phyloP scores from a whole-genome alignment of 805 yeast genomes.

The Nakazawaea ishiwadae region DNA sequence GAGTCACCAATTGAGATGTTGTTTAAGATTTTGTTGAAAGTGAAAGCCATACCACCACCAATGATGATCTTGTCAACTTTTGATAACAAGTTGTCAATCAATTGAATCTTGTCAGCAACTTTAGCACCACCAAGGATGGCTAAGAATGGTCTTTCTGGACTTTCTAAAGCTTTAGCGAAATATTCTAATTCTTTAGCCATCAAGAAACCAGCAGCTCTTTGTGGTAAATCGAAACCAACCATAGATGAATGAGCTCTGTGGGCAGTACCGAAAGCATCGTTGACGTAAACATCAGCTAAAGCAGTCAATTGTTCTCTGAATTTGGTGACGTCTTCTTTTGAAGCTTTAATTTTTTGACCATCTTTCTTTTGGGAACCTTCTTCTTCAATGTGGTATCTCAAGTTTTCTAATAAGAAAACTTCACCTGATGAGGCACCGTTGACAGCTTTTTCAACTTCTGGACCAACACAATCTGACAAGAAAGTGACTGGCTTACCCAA shows the following conservation, averaged over 20 bases:
- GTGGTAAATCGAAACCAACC: slow-evolving; percentile 95
- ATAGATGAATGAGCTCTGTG: slow-evolving; percentile 99
- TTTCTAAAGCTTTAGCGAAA: slow-evolving; percentile 97
- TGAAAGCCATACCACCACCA: slow-evolving; percentile 99
- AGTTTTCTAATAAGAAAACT: slow-evolving; percentile 89
- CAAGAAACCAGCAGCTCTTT: slow-evolving; percentile 98
- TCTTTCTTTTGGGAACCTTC: slow-evolving; percentile 92
- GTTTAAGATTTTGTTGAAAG: slow-evolving; percentile 92
- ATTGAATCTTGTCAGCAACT: slow-evolving; percentile 97
- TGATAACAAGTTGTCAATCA: slow-evolving; percentile 94
- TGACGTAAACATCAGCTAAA: slow-evolving; percentile 93
- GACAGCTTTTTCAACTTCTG: slow-evolving; percentile 79
- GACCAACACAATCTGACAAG: slow-evolving; percentile 89
- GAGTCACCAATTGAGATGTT: slow-evolving; percentile 88
- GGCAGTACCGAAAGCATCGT: slow-evolving; percentile 99
- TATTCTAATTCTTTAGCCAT: slow-evolving; percentile 95
- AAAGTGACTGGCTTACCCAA: slow-evolving; percentile 73
- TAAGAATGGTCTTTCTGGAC: slow-evolving; percentile 96
- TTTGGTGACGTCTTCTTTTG: slow-evolving; percentile 71
- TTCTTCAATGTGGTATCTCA: slow-evolving; percentile 97
- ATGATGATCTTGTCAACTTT: slow-evolving; percentile 92
- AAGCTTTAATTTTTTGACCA: slow-evolving; percentile 93
- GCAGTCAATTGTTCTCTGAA: slow-evolving; percentile 90
- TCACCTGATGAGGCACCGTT: slow-evolving; percentile 72
- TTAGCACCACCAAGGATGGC: slow-evolving; percentile 99